Evolutionary conservation across 228 moss, liverwort and hornwort genomes (phyloP).

Genomic region (Sphagnum fallax): DNA sequence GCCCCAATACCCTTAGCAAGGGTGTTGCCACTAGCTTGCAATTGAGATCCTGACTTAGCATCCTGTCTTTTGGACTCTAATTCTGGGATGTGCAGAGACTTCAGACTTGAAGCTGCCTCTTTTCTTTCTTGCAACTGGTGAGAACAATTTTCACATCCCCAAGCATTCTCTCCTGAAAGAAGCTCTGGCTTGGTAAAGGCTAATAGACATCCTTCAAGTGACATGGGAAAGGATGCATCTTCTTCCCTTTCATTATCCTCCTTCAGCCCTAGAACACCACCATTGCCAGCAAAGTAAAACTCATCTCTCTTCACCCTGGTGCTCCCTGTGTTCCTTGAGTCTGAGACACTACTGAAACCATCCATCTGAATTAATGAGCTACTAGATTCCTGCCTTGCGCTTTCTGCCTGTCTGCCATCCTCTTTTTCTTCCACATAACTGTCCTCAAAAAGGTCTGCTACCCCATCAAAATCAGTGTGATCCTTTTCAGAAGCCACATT

Average conservation of each 20-base stretch:
- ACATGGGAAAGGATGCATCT: conserved; percentile 50
- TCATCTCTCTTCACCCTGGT: conserved; percentile 5
- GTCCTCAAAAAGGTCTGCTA: conserved; percentile 65
- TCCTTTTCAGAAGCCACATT: conserved; percentile 12
- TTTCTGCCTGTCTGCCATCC: conserved; percentile 5
- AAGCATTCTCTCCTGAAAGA: conserved; percentile 81
- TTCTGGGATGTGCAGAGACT: neutral
- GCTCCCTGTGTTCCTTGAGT: neutral
- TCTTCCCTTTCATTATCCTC: conserved; percentile 16
- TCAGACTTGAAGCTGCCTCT: conserved; percentile 3
- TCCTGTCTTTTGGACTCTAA: conserved; percentile 3
- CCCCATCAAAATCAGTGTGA: conserved; percentile 29
- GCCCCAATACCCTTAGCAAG: conserved; percentile 3
- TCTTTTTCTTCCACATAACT: conserved; percentile 4
- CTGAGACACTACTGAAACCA: conserved; percentile 14
- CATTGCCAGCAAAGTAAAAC: conserved; percentile 11
- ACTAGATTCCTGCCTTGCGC: conserved; percentile 10
- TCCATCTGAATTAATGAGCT: conserved; percentile 15
- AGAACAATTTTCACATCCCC: conserved; percentile 85
- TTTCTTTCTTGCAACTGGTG: conserved; percentile 22
- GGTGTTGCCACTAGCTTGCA: neutral
- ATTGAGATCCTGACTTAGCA: conserved; percentile 4
- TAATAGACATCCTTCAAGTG: conserved; percentile 84
- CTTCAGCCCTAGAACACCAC: conserved; percentile 12
- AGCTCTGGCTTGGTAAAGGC: conserved; percentile 72